phyloP scores from a whole-genome alignment of 2,329 filamentous ascomycete species.

The Fusarium floridanum region DNA sequence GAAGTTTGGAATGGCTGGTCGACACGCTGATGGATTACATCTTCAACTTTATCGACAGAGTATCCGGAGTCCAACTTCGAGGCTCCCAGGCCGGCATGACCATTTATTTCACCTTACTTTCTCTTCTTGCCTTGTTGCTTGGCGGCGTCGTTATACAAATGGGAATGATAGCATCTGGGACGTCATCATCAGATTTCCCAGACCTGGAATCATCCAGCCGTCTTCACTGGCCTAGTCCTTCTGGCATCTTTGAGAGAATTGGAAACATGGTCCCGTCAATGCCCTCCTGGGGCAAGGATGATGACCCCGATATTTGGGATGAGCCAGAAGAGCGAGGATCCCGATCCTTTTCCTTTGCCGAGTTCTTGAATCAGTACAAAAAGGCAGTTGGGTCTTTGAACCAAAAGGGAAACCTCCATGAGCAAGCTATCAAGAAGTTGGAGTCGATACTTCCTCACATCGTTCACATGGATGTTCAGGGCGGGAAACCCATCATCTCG shows the following conservation, averaged over 20 bases:
- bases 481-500: slow-evolving; percentile 67
- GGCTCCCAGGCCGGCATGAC: background rate
- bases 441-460: slow-evolving; percentile 66
- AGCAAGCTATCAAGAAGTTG: slow-evolving; percentile 58
- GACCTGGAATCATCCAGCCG: background rate
- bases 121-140: slow-evolving; percentile 10
- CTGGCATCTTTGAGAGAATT: slow-evolving; percentile 34
- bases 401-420: slow-evolving; percentile 51
- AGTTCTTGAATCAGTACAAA: slow-evolving; percentile 46
- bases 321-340: slow-evolving; percentile 29
- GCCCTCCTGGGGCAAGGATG: slow-evolving; percentile 40
- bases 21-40: slow-evolving; percentile 37
- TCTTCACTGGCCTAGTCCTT: slow-evolving; percentile 29
- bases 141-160: background rate
- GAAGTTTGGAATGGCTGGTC: slow-evolving; percentile 42
- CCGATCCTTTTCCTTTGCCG: slow-evolving; percentile 30
- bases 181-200: slow-evolving; percentile 14
- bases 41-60: slow-evolving; percentile 28
- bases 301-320: slow-evolving; percentile 35
- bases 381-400: slow-evolving; percentile 49
- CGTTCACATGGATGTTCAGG: slow-evolving; percentile 66
- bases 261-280: slow-evolving; percentile 45
- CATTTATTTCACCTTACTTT: slow-evolving; percentile 1
- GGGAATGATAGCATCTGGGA: background rate
- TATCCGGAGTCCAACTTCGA: slow-evolving; percentile 18